Percentiles rank a stretch among this genome's conserved stretches.
Conservation (phyloP, 148 eudicot species). For the Rhododendron simsii region DNA sequence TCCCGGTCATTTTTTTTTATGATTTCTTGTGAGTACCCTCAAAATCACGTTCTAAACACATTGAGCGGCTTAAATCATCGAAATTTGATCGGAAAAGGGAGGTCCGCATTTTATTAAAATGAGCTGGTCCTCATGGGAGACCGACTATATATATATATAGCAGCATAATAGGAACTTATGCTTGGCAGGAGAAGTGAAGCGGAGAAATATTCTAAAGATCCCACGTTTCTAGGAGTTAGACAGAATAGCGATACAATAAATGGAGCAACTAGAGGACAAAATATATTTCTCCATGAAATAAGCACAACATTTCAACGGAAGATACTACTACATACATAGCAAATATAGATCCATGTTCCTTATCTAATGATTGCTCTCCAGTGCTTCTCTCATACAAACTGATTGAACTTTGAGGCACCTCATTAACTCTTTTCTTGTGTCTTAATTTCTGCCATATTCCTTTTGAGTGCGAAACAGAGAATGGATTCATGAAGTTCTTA, state of each 20-base stretch:
- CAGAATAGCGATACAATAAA: conserved; percentile 1
- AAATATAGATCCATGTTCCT: neutral
- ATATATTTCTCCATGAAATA: neutral
- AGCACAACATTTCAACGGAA: neutral
- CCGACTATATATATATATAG: neutral
- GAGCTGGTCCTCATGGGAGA: no score
- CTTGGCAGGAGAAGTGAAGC: neutral
- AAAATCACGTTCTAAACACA: no score
- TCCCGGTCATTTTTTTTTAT: no score
- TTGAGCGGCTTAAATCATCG: no score
- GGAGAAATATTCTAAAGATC: neutral
- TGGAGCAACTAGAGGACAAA: neutral
- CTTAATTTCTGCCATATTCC: neutral
- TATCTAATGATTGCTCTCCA: neutral
- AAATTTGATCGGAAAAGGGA: no score
- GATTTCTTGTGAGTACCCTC: no score
- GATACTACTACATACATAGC: neutral
- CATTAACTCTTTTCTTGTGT: neutral
- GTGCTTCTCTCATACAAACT: neutral
- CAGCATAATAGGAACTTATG: neutral
- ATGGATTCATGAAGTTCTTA: neutral
- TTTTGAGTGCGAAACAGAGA: neutral
- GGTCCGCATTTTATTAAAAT: no score
- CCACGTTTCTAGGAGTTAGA: neutral
- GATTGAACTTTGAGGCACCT: neutral